These are phyloP conservation scores for Apiosordaria backusii DNA, from an alignment of 495 filamentous ascomycete species.

Conservation along the genomic window DNA sequence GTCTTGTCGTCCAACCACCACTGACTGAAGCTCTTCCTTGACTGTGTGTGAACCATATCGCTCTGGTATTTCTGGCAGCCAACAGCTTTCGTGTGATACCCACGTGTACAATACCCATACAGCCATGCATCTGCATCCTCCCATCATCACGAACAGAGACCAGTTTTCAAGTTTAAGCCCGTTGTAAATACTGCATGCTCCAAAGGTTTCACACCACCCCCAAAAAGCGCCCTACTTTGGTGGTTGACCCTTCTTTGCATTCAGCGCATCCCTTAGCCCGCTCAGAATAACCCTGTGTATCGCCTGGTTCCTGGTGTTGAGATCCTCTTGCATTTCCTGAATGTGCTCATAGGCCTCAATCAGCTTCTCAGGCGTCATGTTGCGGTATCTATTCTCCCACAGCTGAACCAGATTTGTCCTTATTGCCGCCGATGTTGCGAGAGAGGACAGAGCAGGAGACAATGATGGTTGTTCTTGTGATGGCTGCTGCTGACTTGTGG, in stretches of 20 bases:
- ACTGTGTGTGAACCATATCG: too few species aligned
- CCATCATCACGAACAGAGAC: too few species aligned
- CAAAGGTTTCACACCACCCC: too few species aligned
- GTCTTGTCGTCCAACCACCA: too few species aligned
- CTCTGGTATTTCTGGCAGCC: too few species aligned
- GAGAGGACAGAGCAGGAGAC: background rate
- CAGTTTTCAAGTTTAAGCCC: too few species aligned
- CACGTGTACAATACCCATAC: too few species aligned
- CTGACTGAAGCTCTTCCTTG: too few species aligned
- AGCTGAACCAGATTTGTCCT: background rate
- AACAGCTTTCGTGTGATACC: too few species aligned
- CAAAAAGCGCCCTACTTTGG: too few species aligned
- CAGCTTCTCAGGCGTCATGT: conserved; percentile 10
- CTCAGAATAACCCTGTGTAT: conserved; percentile 20
- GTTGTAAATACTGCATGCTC: too few species aligned
- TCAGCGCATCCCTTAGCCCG: conserved; percentile 3
- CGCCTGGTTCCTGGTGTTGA: conserved; percentile 18
- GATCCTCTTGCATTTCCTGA: conserved; percentile 21
- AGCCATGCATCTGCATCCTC: too few species aligned
- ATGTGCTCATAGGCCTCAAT: conserved; percentile 13
- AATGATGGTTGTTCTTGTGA: background rate
- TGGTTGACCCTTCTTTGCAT: background rate
- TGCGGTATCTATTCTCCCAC: conserved; percentile 22
- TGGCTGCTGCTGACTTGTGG: conserved; percentile 1
- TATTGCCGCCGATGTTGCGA: background rate